Evolutionary conservation across 2,329 filamentous ascomycete genomes (phyloP).

Genomic region (Seiridium cupressi): DNA sequence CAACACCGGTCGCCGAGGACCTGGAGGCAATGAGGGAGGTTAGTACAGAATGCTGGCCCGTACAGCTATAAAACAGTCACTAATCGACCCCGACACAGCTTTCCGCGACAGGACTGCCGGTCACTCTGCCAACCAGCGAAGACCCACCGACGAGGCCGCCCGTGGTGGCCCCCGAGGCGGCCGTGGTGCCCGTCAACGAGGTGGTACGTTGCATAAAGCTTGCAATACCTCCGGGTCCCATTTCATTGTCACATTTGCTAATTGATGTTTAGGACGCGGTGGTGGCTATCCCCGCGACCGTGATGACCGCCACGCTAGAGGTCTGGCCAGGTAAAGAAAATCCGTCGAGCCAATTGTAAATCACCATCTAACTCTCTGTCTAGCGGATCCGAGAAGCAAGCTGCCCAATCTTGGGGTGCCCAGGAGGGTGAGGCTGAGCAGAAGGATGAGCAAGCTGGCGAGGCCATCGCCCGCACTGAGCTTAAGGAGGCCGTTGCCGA

Average conservation of each 20-base stretch:
- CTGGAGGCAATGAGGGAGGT: slow-evolving; percentile 85
- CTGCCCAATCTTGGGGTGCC: slow-evolving; percentile 85
- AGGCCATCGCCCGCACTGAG: slow-evolving; percentile 83
- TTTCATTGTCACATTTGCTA: not conserved
- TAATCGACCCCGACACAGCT: slow-evolving; percentile 49
- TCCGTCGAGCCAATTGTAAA: not conserved
- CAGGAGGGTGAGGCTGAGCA: slow-evolving; percentile 79
- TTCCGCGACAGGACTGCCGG: slow-evolving; percentile 88
- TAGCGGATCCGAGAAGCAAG: slow-evolving; percentile 79
- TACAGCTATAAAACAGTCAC: slow-evolving; percentile 6
- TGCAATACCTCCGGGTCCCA: not conserved
- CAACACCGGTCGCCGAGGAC: slow-evolving; percentile 49
- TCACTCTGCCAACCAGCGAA: slow-evolving; percentile 76
- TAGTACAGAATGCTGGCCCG: slow-evolving; percentile 38
- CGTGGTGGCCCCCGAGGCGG: slow-evolving; percentile 58
- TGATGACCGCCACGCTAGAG: slow-evolving; percentile 56
- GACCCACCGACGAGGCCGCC: slow-evolving; percentile 68
- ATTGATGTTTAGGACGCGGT: slow-evolving; percentile 44
- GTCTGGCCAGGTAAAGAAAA: slow-evolving; percentile 40
- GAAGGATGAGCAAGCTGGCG: slow-evolving; percentile 88
- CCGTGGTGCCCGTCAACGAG: slow-evolving; percentile 61
- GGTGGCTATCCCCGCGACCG: slow-evolving; percentile 49
- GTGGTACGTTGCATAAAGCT: slow-evolving; percentile 40
- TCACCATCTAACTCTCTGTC: slow-evolving; percentile 21
- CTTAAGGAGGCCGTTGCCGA: slow-evolving; percentile 66